Evolutionary conservation across 495 filamentous ascomycete species (phyloP), one percentile per base, ranked within the genome.

Genomic region (Hypoxylon fuscum): DNA sequence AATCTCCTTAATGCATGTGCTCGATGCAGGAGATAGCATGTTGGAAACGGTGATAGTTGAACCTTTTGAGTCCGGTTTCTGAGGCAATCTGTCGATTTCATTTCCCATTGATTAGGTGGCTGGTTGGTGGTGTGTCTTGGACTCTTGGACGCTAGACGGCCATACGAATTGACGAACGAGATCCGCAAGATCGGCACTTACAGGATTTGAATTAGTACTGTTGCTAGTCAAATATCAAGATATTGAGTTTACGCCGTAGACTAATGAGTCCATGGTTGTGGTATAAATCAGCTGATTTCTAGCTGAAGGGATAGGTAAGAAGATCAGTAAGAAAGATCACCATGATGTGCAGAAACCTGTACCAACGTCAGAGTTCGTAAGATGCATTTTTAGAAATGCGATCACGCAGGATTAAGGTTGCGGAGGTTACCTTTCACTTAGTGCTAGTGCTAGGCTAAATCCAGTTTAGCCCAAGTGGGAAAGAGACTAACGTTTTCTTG

Each of bases 311-410:
- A 45, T 45, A 55, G 32, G 27, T 5, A 29, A 17, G 23, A 32
- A 31, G 12, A 10, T 45, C 14, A 15, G n/a, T n/a, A n/a, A 29
- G 12, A n/a, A 32, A 31, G 12, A 10, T 45, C 14, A 15, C 25
- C 14, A 20, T 29, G 10, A 43, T 34, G 27, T 53, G 32, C 35
- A 38, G 5, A 1, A 53, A 37, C 49, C 42, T 20, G 35, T 8
- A 25, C 17, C 48, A 38, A 60, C 41, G 48, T 61, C 51, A 51
- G 32, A 42, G 41, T 43, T 64, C 50, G 45, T 55, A 47, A 46
- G 48, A 68, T 68, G 42, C 64, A 68, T 63, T 68, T 68, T 68
- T 68, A 62, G 64, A 62, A 67, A 67, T 41, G 31, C 52, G 31
- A 67, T 67, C 15, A 15, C 35, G n/a, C 32, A 53, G 63, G 63